These are phyloP conservation scores for Talaromyces liani DNA, from an alignment of 495 filamentous ascomycete genomes.

Conservation along the genomic window DNA sequence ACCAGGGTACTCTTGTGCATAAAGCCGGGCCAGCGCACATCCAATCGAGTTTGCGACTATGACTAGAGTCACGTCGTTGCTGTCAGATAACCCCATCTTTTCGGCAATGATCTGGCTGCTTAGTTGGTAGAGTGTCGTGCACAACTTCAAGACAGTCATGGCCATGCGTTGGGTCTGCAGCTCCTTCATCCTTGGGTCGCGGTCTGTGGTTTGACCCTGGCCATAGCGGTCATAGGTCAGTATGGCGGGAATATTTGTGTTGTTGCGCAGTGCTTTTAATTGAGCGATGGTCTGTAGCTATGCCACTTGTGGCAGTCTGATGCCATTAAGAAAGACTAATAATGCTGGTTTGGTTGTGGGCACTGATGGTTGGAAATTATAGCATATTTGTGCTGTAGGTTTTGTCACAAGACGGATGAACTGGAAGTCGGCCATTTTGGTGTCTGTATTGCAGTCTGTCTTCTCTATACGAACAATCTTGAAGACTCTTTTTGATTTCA, in stretches of 20 bases:
- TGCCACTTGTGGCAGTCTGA: constrained; percentile 40
- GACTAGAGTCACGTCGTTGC: constrained; percentile 24
- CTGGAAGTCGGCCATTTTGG: constrained; percentile 13
- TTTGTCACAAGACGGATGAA: constrained; percentile 19
- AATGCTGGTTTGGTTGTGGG: constrained; percentile 22
- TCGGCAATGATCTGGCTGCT: constrained; percentile 28
- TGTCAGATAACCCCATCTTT: constrained; percentile 12
- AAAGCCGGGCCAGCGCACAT: constrained; percentile 50
- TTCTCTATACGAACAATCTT: not conserved
- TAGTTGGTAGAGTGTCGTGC: constrained; percentile 45
- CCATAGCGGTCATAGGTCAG: constrained; percentile 60
- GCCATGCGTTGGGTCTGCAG: constrained; percentile 34
- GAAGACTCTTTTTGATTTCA: not conserved
- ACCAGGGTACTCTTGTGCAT: constrained; percentile 37
- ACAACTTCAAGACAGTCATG: constrained; percentile 44
- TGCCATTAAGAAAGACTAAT: constrained; percentile 57
- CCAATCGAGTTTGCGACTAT: constrained; percentile 55
- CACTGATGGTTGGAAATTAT: constrained; percentile 15
- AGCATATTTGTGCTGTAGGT: constrained; percentile 20
- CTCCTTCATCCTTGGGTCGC: constrained; percentile 43
- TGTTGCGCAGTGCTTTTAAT: constrained; percentile 25
- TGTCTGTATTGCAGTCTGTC: not conserved
- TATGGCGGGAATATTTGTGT: constrained; percentile 31
- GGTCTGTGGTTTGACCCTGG: constrained; percentile 47
- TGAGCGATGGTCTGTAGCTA: constrained; percentile 41